phyloP scores from a whole-genome alignment of 73 alveolate species.

The Tetrahymena elliotti region DNA sequence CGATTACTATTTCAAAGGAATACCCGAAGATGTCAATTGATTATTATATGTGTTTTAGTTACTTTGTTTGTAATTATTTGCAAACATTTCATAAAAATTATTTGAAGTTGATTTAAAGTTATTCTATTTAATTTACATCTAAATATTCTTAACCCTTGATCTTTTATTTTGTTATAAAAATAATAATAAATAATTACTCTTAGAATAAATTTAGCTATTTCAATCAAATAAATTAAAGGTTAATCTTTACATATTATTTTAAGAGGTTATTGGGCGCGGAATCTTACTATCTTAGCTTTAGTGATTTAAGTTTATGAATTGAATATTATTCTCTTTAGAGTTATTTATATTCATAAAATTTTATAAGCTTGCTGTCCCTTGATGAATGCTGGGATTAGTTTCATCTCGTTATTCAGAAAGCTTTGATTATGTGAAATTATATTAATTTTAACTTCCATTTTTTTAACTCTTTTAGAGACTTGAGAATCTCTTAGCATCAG shows the following conservation, averaged over 20 bases:
- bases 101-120: neutral
- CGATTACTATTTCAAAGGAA: neutral
- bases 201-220: too few relatives aligned
- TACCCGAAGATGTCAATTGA: neutral
- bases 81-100: neutral
- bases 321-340: neutral
- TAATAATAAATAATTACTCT: neutral
- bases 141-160: neutral
- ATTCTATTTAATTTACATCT: neutral
- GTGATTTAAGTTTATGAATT: neutral
- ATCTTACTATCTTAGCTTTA: neutral
- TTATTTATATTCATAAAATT: neutral
- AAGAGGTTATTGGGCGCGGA: neutral
- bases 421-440: neutral
- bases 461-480: neutral
- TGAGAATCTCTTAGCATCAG: neutral
- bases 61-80: neutral
- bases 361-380: neutral
- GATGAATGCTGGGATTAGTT: neutral
- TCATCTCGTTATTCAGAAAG: neutral
- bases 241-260: neutral
- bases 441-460: neutral
- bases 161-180: neutral
- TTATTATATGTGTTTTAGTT: neutral
- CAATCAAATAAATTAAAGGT: neutral